Conservation (phyloP, 2,329 filamentous ascomycete species). For the Diaporthe humulicola region DNA sequence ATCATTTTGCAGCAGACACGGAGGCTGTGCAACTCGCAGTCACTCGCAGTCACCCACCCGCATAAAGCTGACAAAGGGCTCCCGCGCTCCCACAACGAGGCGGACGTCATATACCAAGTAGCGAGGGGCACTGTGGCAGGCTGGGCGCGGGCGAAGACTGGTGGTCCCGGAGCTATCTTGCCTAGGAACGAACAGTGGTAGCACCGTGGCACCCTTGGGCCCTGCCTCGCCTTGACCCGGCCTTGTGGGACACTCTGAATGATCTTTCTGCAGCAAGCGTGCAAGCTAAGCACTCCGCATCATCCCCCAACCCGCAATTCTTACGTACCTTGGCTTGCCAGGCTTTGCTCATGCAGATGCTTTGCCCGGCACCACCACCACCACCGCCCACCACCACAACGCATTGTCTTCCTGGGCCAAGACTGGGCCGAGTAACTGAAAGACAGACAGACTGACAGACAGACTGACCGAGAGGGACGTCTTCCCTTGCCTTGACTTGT, state of each 20-base stretch:
- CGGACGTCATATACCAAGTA: conserved; percentile 31
- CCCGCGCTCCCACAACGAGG: background rate
- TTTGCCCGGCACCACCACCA: conserved; percentile 13
- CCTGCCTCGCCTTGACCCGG: conserved; percentile 20
- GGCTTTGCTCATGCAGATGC: conserved; percentile 25
- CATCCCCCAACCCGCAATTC: conserved; percentile 28
- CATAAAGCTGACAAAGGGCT: conserved; percentile 26
- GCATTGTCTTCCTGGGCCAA: conserved; percentile 19
- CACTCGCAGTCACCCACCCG: background rate
- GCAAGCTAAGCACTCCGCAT: conserved; percentile 35
- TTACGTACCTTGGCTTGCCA: conserved; percentile 30
- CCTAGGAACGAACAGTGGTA: background rate
- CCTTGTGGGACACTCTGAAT: conserved; percentile 23
- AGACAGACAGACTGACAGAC: background rate
- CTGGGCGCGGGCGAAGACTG: background rate
- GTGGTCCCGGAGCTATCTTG: background rate
- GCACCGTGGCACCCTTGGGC: background rate
- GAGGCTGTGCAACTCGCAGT: conserved; percentile 10
- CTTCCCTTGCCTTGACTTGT: conserved; percentile 2
- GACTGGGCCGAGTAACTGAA: conserved; percentile 11
- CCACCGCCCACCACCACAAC: conserved; percentile 3
- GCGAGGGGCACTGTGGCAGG: conserved; percentile 25
- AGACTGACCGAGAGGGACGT: background rate
- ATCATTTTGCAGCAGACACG: background rate
- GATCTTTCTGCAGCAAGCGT: conserved; percentile 26